These are phyloP conservation scores for Saccharomyces pastorianus DNA, from an alignment of 1,139 yeast genomes.

Conservation along the genomic window DNA sequence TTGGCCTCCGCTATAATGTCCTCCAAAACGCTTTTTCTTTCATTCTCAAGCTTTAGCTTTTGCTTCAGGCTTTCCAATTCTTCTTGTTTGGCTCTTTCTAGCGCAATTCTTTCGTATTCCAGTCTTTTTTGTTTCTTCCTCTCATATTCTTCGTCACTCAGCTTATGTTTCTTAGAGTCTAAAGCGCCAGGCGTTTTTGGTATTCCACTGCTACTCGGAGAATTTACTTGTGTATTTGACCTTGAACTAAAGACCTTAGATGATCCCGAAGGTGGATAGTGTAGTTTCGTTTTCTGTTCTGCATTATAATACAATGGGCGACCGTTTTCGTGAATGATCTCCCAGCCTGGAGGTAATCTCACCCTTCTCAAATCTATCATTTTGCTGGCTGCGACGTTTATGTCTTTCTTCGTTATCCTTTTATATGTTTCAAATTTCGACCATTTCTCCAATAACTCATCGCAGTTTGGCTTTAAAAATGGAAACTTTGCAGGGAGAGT, in stretches of 20 bases:
- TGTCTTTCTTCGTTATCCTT: constrained; percentile 43
- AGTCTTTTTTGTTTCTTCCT: constrained; percentile 18
- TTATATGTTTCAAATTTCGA: constrained; percentile 68
- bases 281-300: constrained; percentile 23
- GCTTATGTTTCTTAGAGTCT: background rate
- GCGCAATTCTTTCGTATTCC: constrained; percentile 20
- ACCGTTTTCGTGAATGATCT: constrained; percentile 29
- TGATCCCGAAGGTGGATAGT: constrained; percentile 25
- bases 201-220: background rate
- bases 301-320: constrained; percentile 29
- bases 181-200: background rate
- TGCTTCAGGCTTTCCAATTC: constrained; percentile 25
- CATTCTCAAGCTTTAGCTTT: constrained; percentile 22
- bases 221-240: constrained; percentile 1
- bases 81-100: constrained; percentile 25
- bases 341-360: constrained; percentile 31
- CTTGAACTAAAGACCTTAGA: constrained; percentile 11
- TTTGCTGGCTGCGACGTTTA: constrained; percentile 15
- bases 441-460: constrained; percentile 58
- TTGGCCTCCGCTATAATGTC: constrained; percentile 39
- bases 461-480: constrained; percentile 36
- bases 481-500: constrained; percentile 35
- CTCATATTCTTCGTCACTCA: constrained; percentile 17
- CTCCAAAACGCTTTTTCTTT: constrained; percentile 28
- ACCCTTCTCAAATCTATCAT: constrained; percentile 26